A percentile compares a stretch with the other conserved stretches of the same genome.
Conservation (phyloP, 805 yeast genomes). For the Kodamaea sagamina region DNA sequence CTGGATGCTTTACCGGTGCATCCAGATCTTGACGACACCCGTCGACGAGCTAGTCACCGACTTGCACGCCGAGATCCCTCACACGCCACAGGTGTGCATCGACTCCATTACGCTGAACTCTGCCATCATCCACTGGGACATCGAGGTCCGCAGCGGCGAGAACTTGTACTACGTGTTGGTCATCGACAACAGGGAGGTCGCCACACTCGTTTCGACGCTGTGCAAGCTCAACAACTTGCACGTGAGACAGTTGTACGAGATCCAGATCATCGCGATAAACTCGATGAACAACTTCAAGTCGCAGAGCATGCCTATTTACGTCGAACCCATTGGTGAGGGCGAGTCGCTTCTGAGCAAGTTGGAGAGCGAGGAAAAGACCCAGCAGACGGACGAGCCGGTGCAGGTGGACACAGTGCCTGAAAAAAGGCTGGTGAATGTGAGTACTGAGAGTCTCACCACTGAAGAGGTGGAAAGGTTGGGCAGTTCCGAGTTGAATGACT, state of each 20-base stretch:
- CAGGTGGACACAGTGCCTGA: constrained; percentile 4
- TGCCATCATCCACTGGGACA: constrained; percentile 60
- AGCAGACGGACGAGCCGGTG: constrained; percentile 7
- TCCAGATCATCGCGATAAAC: constrained; percentile 41
- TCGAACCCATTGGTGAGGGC: constrained; percentile 25
- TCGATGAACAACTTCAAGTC: constrained; percentile 36
- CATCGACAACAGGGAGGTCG: constrained; percentile 38
- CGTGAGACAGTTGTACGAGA: constrained; percentile 31
- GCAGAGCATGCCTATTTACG: constrained; percentile 34
- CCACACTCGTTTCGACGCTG: constrained; percentile 35
- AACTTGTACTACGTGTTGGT: constrained; percentile 34
- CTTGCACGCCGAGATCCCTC: constrained; percentile 56
- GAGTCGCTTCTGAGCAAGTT: not conserved
- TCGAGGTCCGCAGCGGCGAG: constrained; percentile 31
- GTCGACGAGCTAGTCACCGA: constrained; percentile 47
- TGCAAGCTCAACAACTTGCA: constrained; percentile 36
- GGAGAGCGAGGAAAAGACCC: constrained; percentile 5
- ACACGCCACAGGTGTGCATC: constrained; percentile 54
- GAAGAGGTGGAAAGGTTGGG: constrained; percentile 21
- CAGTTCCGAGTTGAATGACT: constrained; percentile 24
- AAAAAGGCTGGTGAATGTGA: not conserved
- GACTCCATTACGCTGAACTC: constrained; percentile 50
- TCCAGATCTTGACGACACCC: constrained; percentile 43
- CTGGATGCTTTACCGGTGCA: constrained; percentile 45
- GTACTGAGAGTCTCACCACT: constrained; percentile 8